phyloP scores from a whole-genome alignment of 148 eudicot genomes.

The Persicaria tinctoria region DNA sequence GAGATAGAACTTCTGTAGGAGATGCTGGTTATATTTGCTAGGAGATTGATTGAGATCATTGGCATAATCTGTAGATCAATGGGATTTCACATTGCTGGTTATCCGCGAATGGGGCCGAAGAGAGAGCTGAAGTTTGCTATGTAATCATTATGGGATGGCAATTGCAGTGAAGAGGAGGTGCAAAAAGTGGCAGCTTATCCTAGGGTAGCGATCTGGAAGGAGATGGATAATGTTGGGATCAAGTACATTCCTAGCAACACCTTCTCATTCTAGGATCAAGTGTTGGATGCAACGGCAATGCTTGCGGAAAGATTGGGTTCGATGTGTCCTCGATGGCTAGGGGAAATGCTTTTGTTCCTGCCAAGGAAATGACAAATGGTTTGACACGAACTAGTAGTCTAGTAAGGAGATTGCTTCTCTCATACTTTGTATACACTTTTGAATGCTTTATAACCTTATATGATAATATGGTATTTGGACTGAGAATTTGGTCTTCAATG shows the following conservation, averaged over 20 bases:
- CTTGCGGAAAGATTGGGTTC: slow-evolving; percentile 55
- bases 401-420: slow-evolving; percentile 23
- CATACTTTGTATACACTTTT: too few relatives aligned
- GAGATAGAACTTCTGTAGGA: too few relatives aligned
- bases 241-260: slow-evolving; percentile 62
- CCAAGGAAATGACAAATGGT: slow-evolving; percentile 81
- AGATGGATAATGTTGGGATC: slow-evolving; percentile 55
- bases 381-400: slow-evolving; percentile 46
- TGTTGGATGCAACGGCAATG: slow-evolving; percentile 62
- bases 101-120: too few relatives aligned
- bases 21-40: too few relatives aligned
- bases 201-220: slow-evolving; percentile 49
- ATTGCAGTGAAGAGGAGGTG: slow-evolving; percentile 42
- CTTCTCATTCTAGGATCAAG: slow-evolving; percentile 63
- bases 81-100: slow-evolving; percentile 37
- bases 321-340: slow-evolving; percentile 62
- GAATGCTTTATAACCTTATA: neutral
- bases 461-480: neutral
- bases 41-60: too few relatives aligned
- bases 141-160: too few relatives aligned
- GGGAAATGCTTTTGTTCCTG: slow-evolving; percentile 57
- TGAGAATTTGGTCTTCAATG: neutral
- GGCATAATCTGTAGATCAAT: too few relatives aligned
- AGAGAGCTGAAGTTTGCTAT: too few relatives aligned
- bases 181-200: slow-evolving; percentile 43